phyloP scores from a whole-genome alignment of 2,329 filamentous ascomycete genomes.

The Penicillium sp. region DNA sequence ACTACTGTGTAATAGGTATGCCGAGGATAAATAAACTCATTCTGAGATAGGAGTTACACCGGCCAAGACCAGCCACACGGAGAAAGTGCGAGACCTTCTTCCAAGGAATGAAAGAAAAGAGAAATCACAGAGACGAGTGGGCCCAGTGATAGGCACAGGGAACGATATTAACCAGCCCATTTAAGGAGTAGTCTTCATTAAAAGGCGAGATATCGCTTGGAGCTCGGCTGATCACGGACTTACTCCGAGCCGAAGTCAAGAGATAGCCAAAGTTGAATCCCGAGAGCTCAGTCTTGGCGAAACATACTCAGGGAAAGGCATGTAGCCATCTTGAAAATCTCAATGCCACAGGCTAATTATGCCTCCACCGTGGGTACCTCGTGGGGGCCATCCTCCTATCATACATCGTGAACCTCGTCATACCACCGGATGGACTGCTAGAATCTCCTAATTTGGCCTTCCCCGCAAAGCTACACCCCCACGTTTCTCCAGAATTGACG shows the following conservation, averaged over 20 bases:
- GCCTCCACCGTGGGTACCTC: slow-evolving; percentile 1
- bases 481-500: neutral
- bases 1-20: neutral
- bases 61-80: neutral
- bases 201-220: neutral
- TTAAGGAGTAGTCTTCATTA: neutral
- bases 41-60: slow-evolving; percentile 1
- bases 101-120: neutral
- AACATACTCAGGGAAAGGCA: neutral
- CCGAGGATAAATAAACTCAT: neutral
- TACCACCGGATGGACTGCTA: neutral
- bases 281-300: neutral
- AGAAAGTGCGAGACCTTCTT: neutral
- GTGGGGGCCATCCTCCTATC: neutral
- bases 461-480: slow-evolving; percentile 11
- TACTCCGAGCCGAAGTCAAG: neutral
- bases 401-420: neutral
- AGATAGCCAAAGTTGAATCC: neutral
- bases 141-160: neutral
- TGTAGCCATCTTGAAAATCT: too few relatives aligned
- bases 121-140: neutral
- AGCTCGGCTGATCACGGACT: neutral
- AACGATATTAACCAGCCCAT: too few relatives aligned
- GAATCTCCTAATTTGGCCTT: neutral
- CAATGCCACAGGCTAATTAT: neutral